Evolutionary conservation across 208 protist species (phyloP).

Genomic region (Blastocrithidia nonstop): DNA sequence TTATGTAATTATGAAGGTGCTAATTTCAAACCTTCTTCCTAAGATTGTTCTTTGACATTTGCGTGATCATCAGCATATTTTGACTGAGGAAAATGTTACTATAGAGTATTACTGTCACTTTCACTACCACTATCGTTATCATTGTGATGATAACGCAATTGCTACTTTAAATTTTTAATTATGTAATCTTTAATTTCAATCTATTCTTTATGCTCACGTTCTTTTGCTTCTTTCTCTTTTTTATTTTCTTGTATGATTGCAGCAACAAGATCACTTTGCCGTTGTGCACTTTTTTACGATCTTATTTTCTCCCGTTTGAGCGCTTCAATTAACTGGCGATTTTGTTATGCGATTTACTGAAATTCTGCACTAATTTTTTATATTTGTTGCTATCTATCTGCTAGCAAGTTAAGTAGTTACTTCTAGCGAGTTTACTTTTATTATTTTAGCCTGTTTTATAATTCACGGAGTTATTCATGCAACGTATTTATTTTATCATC

Average conservation of each 20-base stretch:
- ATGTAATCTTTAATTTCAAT: slow-evolving; percentile 62
- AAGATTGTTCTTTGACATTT: too few relatives aligned
- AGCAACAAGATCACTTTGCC: slow-evolving; percentile 64
- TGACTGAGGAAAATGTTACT: too few relatives aligned
- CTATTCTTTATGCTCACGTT: slow-evolving; percentile 69
- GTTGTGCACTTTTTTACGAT: slow-evolving; percentile 36
- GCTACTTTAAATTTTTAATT: slow-evolving; percentile 56
- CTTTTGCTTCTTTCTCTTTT: slow-evolving; percentile 73
- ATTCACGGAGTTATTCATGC: background rate
- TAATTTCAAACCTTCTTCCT: too few relatives aligned
- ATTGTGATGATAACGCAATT: slow-evolving; percentile 32
- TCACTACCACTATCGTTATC: slow-evolving; percentile 27
- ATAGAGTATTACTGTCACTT: too few relatives aligned
- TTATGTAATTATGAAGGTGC: too few relatives aligned
- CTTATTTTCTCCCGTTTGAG: slow-evolving; percentile 46
- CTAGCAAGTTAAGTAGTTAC: slow-evolving; percentile 23
- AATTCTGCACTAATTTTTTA: slow-evolving; percentile 24
- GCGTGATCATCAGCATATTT: too few relatives aligned
- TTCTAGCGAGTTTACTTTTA: slow-evolving; percentile 13
- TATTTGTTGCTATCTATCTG: slow-evolving; percentile 18
- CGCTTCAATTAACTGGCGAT: slow-evolving; percentile 32
- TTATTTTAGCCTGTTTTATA: slow-evolving; percentile 2
- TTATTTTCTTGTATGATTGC: slow-evolving; percentile 75
- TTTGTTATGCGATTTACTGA: slow-evolving; percentile 24
- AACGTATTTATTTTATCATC: too few relatives aligned